Base-by-base conservation (phyloP, 108 stramenopile genomes). In the Pseudonitzschia delicatissima region DNA sequence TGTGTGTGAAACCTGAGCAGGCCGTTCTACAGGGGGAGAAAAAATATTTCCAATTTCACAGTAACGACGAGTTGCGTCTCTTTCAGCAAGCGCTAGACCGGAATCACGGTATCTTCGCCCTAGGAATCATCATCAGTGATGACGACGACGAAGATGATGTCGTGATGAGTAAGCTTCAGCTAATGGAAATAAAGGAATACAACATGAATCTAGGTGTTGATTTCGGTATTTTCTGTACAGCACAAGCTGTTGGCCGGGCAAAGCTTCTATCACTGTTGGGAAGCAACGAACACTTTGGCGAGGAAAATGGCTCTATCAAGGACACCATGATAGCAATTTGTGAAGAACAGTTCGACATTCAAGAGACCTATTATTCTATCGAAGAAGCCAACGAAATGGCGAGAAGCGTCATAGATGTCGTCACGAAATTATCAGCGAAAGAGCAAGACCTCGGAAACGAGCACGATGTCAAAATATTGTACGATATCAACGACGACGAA, bases 121-220 rank as follows among this genome's bases (percentile, higher is more conserved):
- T 69, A 9, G 68, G 68, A 27, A 45, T 47, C 12, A 29, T 61
- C 12, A 49, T 45, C 17, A 20, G 28, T 4, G 27, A 66, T 12
- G 34, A 66, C 8, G 65, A 66, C 12, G 62, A 45, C 55, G 68
- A 31, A 11, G 50, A 51, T 36, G 45, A 48, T 34, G 37, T 48
- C 9, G 13, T 69, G 68, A 45, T 51, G 51, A 58, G 47, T 39
- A 69, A 29, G 21, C 39, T 69, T 5, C 49, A 62, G 18, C 0
- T 69, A 29, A 31, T 69, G 32, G 68, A 69, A 48, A 69, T 69
- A 7, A 15, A 45, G 15, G 59, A 69, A 39, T 61, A 61, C 25
- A 48, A 55, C n/a, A 69, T 69, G 68, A 32, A 55, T 33, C 20
- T 69, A 57, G 68, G 68, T 20, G 45, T 17, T 20, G 68, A 59